Evolutionary conservation across 176 grass and related monocot genomes (phyloP), one percentile per base, ranked within the genome.

Genomic region (Bolboschoenus planiculmis): DNA sequence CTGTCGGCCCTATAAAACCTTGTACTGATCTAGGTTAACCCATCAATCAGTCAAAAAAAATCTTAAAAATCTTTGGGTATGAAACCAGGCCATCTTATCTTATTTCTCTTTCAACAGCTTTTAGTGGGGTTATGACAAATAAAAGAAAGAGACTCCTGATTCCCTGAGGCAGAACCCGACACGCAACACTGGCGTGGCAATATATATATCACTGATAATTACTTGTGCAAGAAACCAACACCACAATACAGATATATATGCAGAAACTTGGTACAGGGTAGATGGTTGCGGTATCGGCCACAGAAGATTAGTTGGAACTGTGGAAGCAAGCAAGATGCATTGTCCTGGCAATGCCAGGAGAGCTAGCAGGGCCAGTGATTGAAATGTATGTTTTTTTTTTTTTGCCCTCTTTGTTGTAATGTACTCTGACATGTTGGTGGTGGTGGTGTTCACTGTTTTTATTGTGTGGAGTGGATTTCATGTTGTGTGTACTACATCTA

Each of bases 11-110:
- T 51, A 31, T 76, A 30, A 76, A 76, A 51, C 72, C 44, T 51
- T 76, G 72, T 76, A 51, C 72, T 76, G 26, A 76, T 51, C 43
- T 33, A 76, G 24, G 24, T 76, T 51, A 29, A 31, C 43, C 30
- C 72, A 76, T 76, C 72, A 76, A 76, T 76, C 72, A 76, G 26
- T 76, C 26, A 76, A 16, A 37, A 16, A 40, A 76, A 76, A 51
- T 50, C 44, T 50, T 18, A 1, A 76, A 31, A 51, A 51, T 8
- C n/a, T 30, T 47, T 75, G 13, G 37, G 13, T 16, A 76, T 51
- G 4, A 75, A 48, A 76, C 44, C 24, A 76, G 26, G 71, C 71
- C 23, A 76, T 40, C 64, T 68, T 70, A 53, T 51, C 44, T 76
- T 31, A 76, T 76, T 31, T 76, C 72, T 0, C 26, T 76, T 76